Conservation (phyloP, 495 filamentous ascomycete genomes). For the Neurospora sp. region DNA sequence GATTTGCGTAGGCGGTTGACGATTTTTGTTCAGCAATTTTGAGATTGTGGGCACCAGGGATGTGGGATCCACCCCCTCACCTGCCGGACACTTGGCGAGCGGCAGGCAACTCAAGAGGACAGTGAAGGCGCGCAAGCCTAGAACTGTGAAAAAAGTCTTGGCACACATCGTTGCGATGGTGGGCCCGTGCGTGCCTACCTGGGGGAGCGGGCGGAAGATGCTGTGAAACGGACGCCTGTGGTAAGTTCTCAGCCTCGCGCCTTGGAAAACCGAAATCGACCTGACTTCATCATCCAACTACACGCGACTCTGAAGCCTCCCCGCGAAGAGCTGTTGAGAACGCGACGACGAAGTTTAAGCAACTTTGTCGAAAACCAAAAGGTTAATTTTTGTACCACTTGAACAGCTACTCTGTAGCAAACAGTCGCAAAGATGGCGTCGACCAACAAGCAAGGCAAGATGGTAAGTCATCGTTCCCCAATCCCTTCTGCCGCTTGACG, state of each 20-base stretch:
- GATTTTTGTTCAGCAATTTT: slow-evolving; percentile 18
- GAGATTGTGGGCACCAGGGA: slow-evolving; percentile 17
- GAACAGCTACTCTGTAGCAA: slow-evolving; percentile 57
- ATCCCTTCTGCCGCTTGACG: slow-evolving; percentile 26
- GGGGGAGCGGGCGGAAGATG: slow-evolving; percentile 1
- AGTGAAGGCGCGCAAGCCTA: not conserved
- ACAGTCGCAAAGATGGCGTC: slow-evolving; percentile 62
- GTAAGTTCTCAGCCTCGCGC: slow-evolving; percentile 23
- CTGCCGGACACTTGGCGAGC: not conserved
- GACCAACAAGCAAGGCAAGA: slow-evolving; percentile 96
- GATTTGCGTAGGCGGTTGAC: slow-evolving; percentile 12
- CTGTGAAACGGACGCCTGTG: slow-evolving; percentile 16
- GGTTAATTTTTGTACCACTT: slow-evolving; percentile 44
- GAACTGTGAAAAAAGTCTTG: not conserved
- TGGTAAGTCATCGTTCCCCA: slow-evolving; percentile 58
- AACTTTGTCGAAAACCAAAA: slow-evolving; percentile 18
- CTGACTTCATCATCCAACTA: slow-evolving; percentile 23
- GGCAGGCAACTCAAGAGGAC: not conserved
- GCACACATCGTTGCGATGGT: not conserved
- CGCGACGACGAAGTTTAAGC: slow-evolving; percentile 14
- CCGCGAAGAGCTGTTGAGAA: slow-evolving; percentile 17
- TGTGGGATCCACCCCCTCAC: not conserved
- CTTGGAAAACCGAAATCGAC: slow-evolving; percentile 4
- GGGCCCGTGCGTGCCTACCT: slow-evolving; percentile 1
- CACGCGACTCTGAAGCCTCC: slow-evolving; percentile 24